Conservation (phyloP, 257 asterid species). For the Handroanthus guayacan region DNA sequence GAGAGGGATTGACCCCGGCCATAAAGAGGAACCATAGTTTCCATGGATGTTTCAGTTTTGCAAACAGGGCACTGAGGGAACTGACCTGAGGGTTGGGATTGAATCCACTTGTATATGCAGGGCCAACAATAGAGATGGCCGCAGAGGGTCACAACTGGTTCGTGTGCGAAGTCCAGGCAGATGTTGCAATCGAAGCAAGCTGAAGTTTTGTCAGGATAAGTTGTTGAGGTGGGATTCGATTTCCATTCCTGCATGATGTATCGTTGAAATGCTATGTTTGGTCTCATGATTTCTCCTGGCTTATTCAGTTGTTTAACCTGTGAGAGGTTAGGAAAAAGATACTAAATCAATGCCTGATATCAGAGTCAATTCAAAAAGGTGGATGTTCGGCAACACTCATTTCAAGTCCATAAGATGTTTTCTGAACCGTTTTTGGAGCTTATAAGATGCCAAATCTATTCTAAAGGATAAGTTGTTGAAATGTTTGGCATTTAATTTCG, state of each 20-base stretch:
- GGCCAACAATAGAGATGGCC: constrained; percentile 50
- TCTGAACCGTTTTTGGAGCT: too few species aligned
- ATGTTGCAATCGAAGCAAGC: constrained; percentile 40
- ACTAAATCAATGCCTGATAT: not conserved
- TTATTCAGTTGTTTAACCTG: not conserved
- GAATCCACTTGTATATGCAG: constrained; percentile 48
- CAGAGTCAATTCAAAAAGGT: not conserved
- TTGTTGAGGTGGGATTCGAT: not conserved
- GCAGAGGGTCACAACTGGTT: constrained; percentile 43
- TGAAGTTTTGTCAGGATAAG: constrained; percentile 2
- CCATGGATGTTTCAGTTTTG: constrained; percentile 39
- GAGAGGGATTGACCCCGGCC: constrained; percentile 39
- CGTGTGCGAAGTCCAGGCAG: constrained; percentile 31
- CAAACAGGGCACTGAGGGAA: constrained; percentile 47
- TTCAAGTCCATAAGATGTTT: too few species aligned
- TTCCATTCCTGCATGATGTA: not conserved
- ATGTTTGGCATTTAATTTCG: too few species aligned
- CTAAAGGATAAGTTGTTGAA: too few species aligned
- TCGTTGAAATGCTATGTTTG: not conserved
- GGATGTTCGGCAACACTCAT: too few species aligned
- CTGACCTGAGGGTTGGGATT: constrained; percentile 30
- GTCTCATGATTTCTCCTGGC: not conserved
- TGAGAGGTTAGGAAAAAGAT: not conserved
- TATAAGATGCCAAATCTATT: too few species aligned
- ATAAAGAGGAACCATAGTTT: constrained; percentile 47